phyloP scores from a whole-genome alignment of 83 land plant genomes.

The Thuja plicata region DNA sequence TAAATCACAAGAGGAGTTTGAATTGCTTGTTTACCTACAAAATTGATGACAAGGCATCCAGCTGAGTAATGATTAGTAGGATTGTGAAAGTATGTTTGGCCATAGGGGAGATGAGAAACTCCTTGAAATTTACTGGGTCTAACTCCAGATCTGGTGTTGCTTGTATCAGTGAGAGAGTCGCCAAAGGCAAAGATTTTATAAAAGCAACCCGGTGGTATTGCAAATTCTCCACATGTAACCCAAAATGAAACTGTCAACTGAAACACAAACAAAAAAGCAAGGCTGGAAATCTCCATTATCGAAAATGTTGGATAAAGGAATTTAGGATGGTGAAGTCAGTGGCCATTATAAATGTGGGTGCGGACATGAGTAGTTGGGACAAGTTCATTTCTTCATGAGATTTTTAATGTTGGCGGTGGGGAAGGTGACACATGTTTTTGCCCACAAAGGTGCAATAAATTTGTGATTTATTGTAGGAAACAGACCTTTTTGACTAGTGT shows the following conservation, averaged over 20 bases:
- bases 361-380: neutral
- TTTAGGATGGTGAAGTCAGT: neutral
- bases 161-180: conserved; percentile 70
- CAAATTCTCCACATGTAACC: neutral
- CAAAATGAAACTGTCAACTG: neutral
- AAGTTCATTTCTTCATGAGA: neutral
- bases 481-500: neutral
- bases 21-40: conserved; percentile 20
- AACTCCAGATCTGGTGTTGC: conserved; percentile 48
- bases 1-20: neutral
- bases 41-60: conserved; percentile 67
- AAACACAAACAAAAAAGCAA: neutral
- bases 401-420: too few relatives aligned
- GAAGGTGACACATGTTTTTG: too few relatives aligned
- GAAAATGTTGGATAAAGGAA: neutral
- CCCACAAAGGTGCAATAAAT: neutral
- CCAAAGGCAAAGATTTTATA: conserved; percentile 61
- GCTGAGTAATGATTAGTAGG: conserved; percentile 75
- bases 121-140: conserved; percentile 42
- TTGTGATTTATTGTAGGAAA: neutral
- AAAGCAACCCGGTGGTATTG: conserved; percentile 18
- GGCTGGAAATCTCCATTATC: neutral
- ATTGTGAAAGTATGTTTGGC: conserved; percentile 60
- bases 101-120: conserved; percentile 57
- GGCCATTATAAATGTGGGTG: too few relatives aligned